Evolutionary conservation across 1,139 yeast species (phyloP), one percentile per base, ranked within the genome.

Genomic region (Candida albicans): DNA sequence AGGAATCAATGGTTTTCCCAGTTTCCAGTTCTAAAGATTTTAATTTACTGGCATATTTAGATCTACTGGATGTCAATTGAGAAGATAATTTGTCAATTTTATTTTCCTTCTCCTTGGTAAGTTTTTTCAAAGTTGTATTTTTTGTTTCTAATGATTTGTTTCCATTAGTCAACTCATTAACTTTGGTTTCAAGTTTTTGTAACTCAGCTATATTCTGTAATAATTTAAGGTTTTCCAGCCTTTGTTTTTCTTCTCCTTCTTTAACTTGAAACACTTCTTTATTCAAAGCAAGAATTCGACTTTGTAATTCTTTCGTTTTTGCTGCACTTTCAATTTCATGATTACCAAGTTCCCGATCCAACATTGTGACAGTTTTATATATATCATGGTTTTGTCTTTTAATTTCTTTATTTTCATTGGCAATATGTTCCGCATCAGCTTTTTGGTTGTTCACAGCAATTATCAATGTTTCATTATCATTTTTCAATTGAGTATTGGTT

Each of bases 21-120:
- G 38, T 35, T 36, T 47, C 46, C 14, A 37, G 40, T 29, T 41
- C 47, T 27, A 37, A 29, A 10, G 25, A 14, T 30, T 33, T 36
- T 14, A 47, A 18, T 37, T 42, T 44, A 8, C 39, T 44, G 11
- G 39, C 22, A 35, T 38, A 47, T 13, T 47, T 44, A 3, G 38
- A 18, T 35, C 45, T 47, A 2, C 29, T 34, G 5, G 45, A 34
- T 10, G 46, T 31, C 18, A 47, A 35, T 35, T 47, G 44, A 22
- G 38, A n/a, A 12, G 24, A n/a, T 12, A 45, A 29, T 12, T 39
- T 26, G 4, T 40, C 46, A n/a, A 25, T 11, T 26, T 40, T 42
- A 8, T 25, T 9, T 11, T 45, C 46, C 8, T 35, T 37, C 29
- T 45, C 48, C 11, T 13, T 8, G 2, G 39, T 26, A 10, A 35